Evolutionary conservation across 176 grass and related monocot species (phyloP), one percentile per base, ranked within the genome.

Genomic region (Otatea glauca): DNA sequence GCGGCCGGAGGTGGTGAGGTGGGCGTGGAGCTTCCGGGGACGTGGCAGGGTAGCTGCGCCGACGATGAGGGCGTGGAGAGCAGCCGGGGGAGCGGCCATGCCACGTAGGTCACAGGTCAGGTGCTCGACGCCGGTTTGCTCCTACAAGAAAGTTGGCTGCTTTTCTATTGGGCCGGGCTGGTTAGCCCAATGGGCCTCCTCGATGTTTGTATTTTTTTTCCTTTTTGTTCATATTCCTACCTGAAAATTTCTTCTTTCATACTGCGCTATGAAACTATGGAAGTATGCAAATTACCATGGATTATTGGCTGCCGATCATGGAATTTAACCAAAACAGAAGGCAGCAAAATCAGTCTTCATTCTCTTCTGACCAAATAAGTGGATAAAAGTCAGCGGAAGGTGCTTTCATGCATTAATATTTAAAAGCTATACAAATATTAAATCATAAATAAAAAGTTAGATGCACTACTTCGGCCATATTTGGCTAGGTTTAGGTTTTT

Each of bases 1-100:
- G 84, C 17, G 13, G 68, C 82, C 74, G 10, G 83, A 91, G 25
- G 59, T 81, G 60, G 81, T 60, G 81, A 91, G 27, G 64, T 85
- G 81, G 29, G 81, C 70, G 55, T 87, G 89, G 72, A 87, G 62
- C 75, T 84, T 80, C 42, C 42, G 74, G 53, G 87, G 24, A 14
- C 80, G 80, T 2, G 42, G 17, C 1, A 34, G 29, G 50, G 61
- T 74, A 50, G 34, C 9, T 7, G 80, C 61, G 68, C n/a, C 68
- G 49, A 80, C 49, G 75, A 84, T 78, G 80, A 87, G 84, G 51
- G 64, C 62, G 53, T 27, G 63, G 62, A 68, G 35, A 70, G 60
- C 39, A 39, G 42, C 41, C 69, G 44, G 70, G n/a, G 29, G 1
- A 64, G 76, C 34, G 76, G 76, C 88, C 74, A 83, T 87, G 74